These are phyloP conservation scores for Arabidopsis lyrata DNA, from an alignment of 441 rosid genomes.

Conservation along the genomic window DNA sequence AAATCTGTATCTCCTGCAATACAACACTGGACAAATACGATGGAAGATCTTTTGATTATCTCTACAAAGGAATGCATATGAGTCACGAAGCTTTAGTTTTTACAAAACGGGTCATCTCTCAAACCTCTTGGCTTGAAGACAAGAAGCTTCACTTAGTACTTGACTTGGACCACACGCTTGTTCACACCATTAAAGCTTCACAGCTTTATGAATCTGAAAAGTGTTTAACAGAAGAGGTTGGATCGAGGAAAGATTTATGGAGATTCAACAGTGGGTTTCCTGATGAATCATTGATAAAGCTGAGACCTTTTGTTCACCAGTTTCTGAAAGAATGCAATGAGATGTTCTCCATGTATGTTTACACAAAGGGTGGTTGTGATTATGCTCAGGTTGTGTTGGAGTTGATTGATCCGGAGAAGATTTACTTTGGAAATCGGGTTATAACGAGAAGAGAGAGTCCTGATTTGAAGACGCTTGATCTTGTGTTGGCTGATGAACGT, in stretches of 20 bases:
- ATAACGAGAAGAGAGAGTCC: slow-evolving; percentile 31
- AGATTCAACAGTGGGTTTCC: background rate
- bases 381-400: slow-evolving; percentile 19
- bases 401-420: slow-evolving; percentile 25
- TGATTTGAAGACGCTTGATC: slow-evolving; percentile 35
- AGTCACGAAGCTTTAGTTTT: slow-evolving; percentile 2
- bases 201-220: slow-evolving; percentile 16
- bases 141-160: slow-evolving; percentile 38
- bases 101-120: background rate
- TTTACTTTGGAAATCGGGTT: slow-evolving; percentile 23
- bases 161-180: slow-evolving; percentile 42
- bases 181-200: background rate
- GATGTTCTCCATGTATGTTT: slow-evolving; percentile 38
- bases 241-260: slow-evolving; percentile 27
- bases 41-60: background rate
- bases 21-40: background rate
- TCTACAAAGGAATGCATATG: background rate
- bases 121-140: slow-evolving; percentile 6
- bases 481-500: slow-evolving; percentile 37
- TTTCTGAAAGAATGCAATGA: slow-evolving; percentile 24
- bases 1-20: slow-evolving; percentile 4
- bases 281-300: slow-evolving; percentile 10
- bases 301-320: slow-evolving; percentile 36
- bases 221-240: background rate
- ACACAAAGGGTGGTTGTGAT: slow-evolving; percentile 14